A percentile compares a stretch with the other conserved stretches of the same genome.
phyloP scores from a whole-genome alignment of 331 rosid genomes.

The Malus hybrid region DNA sequence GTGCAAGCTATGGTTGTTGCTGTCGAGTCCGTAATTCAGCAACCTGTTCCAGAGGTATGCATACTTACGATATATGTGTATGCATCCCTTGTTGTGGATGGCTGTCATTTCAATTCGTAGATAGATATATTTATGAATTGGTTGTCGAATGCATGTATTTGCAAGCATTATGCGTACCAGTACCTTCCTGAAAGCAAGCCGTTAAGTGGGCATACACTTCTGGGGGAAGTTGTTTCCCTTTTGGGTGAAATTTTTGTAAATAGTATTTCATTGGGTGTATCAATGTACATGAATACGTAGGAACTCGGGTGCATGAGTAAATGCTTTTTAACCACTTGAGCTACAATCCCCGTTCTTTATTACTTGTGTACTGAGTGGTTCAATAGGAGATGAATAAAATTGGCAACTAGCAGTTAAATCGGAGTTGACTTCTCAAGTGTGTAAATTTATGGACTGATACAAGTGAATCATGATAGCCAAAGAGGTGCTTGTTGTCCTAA shows the following conservation, averaged over 20 bases:
- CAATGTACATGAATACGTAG: not conserved
- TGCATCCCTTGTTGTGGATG: not conserved
- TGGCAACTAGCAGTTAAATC: not conserved
- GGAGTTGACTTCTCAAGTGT: not conserved
- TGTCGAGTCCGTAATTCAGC: slow-evolving; percentile 86
- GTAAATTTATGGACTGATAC: not conserved
- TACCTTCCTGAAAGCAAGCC: not conserved
- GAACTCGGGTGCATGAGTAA: not conserved
- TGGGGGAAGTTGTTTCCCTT: not conserved
- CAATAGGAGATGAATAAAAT: not conserved
- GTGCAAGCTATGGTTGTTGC: slow-evolving; percentile 98
- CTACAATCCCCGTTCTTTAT: not conserved
- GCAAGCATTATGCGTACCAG: not conserved
- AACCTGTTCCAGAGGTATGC: slow-evolving; percentile 86
- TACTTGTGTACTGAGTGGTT: not conserved
- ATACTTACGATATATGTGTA: not conserved
- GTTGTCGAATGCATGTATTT: not conserved
- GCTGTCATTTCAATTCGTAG: not conserved
- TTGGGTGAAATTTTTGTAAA: too few relatives aligned
- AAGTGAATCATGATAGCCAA: not conserved
- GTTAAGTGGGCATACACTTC: not conserved
- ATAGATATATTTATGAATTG: not conserved
- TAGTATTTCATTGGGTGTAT: not conserved
- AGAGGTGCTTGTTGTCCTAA: not conserved
- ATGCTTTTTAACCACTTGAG: not conserved